These are phyloP conservation scores for Phytopythium montanum DNA, from an alignment of 352 stramenopile species.

Conservation along the genomic window DNA sequence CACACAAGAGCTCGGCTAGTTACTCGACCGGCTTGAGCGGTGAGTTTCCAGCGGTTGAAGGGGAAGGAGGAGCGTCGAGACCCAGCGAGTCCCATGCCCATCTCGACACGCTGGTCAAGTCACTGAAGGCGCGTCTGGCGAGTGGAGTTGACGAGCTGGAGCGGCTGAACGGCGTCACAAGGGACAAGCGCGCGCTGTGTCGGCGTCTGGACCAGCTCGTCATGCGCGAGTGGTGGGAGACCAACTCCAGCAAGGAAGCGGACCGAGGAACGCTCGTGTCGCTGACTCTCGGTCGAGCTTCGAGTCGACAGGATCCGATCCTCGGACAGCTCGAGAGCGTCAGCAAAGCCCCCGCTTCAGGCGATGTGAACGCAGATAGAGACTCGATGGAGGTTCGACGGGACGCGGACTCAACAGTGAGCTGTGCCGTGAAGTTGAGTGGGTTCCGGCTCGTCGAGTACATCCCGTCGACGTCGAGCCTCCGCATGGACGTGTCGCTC, in stretches of 20 bases:
- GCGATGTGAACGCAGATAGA: background rate
- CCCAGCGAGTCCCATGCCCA: conserved; percentile 25
- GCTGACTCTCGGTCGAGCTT: background rate
- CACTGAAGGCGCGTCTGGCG: conserved; percentile 33
- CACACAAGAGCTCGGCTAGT: conserved; percentile 17
- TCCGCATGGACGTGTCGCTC: background rate
- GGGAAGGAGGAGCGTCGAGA: background rate
- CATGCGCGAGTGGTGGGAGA: conserved; percentile 22
- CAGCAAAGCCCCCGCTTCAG: background rate
- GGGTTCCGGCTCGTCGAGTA: background rate
- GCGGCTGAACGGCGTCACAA: conserved; percentile 33
- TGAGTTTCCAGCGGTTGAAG: background rate
- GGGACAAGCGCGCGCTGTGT: conserved; percentile 37
- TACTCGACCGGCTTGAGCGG: background rate
- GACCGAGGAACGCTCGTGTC: background rate
- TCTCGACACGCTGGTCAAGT: conserved; percentile 40
- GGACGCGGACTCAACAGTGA: background rate
- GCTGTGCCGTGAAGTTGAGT: background rate
- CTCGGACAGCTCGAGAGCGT: background rate
- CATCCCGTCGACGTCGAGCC: background rate
- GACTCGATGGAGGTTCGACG: background rate
- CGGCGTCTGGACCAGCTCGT: conserved; percentile 33
- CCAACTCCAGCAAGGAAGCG: background rate
- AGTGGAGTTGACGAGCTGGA: conserved; percentile 30
- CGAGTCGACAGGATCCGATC: background rate